Base-by-base conservation (phyloP, 1,139 yeast species). In the Pneumocystis oryctolagi region DNA sequence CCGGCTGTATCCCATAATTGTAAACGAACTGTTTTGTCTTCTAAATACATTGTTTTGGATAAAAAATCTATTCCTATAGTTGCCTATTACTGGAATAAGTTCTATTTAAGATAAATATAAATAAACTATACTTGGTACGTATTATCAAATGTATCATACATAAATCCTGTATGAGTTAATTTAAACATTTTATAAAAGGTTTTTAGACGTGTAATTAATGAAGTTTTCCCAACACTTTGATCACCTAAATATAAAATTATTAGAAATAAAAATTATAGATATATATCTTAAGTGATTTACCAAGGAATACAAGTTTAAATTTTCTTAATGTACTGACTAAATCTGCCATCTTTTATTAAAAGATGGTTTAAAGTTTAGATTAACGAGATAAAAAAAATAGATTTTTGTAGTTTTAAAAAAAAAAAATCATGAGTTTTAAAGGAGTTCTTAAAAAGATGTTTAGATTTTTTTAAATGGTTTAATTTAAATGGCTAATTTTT, bases 1-100 rank as follows among this genome's bases (percentile, higher is more conserved):
- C 98, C 98, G 2, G 98, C 98, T 58, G 98, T 92, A 73, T 92
- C 98, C 98, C 98, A 92, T 64, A 92, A 88, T 65, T 83, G 87
- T 64, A 84, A 74, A 67, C 87, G 77, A 39, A 83, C 83, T 1
- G 89, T 85, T 65, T 85, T 83, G 71, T 85, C 89, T 65, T 86
- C 88, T 56, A 85, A 75, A 70, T 85, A 85, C 88, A 84, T 85
- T 53, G 87, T 85, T 73, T 90, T 92, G 62, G 95, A 87, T 69
- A 92, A 80, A 73, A 92, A 92, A 73, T 92, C 98, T 67, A 92
- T 92, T 31, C 98, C 98, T 64, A 92, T 89, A 1, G 98, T 92
- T 42, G 98, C 97, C 76, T 82, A 76, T 69, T 75, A 73, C 16
- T 61, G 37, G 9, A 28, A 39, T 39, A 9, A 35, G 58, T 56